These are phyloP conservation scores for Lathyrus aphaca DNA, from an alignment of 306 rosid species.

Conservation along the genomic window DNA sequence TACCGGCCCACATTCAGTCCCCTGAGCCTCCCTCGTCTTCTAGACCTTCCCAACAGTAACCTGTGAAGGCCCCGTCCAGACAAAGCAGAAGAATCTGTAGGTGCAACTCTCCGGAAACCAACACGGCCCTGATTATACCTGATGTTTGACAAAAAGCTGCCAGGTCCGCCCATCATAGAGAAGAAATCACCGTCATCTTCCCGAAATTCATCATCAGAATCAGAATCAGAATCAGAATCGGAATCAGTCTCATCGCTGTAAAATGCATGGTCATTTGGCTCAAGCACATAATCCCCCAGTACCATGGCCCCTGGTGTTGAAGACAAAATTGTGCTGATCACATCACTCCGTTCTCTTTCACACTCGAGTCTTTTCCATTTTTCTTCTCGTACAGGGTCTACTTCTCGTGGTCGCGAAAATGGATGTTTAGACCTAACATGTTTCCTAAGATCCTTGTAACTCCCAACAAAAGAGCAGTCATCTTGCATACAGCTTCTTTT, in stretches of 20 bases:
- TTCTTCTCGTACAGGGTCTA: conserved; percentile 83
- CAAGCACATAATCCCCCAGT: conserved; percentile 89
- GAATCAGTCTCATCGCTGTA: conserved; percentile 69
- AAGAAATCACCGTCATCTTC: conserved; percentile 63
- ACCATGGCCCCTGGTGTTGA: conserved; percentile 93
- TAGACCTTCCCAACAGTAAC: conserved; percentile 49
- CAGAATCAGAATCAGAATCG: conserved; percentile 68
- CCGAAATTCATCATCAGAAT: conserved; percentile 59
- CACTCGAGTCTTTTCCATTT: conserved; percentile 90
- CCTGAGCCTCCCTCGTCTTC: conserved; percentile 62
- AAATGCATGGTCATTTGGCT: conserved; percentile 64
- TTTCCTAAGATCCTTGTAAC: conserved; percentile 77
- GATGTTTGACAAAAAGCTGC: conserved; percentile 51
- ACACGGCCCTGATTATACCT: conserved; percentile 51
- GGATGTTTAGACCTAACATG: conserved; percentile 91
- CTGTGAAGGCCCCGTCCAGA: conserved; percentile 57
- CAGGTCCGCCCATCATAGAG: conserved; percentile 57
- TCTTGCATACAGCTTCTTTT: conserved; percentile 93
- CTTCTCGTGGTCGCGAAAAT: conserved; percentile 84
- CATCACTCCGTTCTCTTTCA: conserved; percentile 92
- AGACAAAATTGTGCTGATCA: conserved; percentile 85
- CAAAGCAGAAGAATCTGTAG: conserved; percentile 53
- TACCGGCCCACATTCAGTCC: conserved; percentile 43
- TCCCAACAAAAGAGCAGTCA: conserved; percentile 78
- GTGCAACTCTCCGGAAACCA: conserved; percentile 52